These are phyloP conservation scores for Butyriboletus loyo DNA, from an alignment of 768 basidiomycete species.

Conservation along the genomic window DNA sequence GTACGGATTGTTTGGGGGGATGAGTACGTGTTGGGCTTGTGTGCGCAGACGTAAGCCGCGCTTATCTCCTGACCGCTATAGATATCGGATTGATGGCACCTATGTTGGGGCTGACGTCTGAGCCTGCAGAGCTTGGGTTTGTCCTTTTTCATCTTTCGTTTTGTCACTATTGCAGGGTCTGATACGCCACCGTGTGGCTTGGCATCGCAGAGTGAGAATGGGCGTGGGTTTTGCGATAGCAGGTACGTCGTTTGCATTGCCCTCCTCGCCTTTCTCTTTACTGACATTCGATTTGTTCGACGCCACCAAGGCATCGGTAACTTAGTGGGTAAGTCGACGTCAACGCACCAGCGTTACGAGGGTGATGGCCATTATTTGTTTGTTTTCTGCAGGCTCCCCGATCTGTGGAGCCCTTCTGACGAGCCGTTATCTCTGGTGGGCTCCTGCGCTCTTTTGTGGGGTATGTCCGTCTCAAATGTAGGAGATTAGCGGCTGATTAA, in stretches of 20 bases:
- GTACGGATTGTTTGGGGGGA: constrained; percentile 50
- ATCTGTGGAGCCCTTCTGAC: constrained; percentile 56
- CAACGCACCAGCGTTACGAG: too few species aligned
- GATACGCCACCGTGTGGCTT: background rate
- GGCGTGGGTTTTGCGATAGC: constrained; percentile 48
- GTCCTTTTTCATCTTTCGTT: constrained; percentile 4
- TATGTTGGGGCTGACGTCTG: constrained; percentile 43
- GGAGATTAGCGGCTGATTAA: background rate
- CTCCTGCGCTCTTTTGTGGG: constrained; percentile 51
- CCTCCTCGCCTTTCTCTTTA: background rate
- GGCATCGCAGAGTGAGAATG: constrained; percentile 32
- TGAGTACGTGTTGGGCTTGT: constrained; percentile 27
- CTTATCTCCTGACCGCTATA: constrained; percentile 1
- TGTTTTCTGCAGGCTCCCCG: constrained; percentile 44
- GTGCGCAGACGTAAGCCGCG: background rate
- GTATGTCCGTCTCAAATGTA: constrained; percentile 15
- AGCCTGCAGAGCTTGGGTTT: constrained; percentile 52
- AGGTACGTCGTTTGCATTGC: constrained; percentile 24
- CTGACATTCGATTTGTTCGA: background rate
- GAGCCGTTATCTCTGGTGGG: constrained; percentile 51
- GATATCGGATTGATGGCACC: constrained; percentile 42
- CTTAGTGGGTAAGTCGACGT: constrained; percentile 15
- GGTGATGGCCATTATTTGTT: constrained; percentile 10
- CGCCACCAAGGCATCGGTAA: constrained; percentile 20
- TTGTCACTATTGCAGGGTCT: background rate